Percentiles rank a stretch among this genome's conserved stretches.
Evolutionary conservation across 1,284 basidiomycete species (phyloP).

Genomic region (Moesziomyces aphidis): DNA sequence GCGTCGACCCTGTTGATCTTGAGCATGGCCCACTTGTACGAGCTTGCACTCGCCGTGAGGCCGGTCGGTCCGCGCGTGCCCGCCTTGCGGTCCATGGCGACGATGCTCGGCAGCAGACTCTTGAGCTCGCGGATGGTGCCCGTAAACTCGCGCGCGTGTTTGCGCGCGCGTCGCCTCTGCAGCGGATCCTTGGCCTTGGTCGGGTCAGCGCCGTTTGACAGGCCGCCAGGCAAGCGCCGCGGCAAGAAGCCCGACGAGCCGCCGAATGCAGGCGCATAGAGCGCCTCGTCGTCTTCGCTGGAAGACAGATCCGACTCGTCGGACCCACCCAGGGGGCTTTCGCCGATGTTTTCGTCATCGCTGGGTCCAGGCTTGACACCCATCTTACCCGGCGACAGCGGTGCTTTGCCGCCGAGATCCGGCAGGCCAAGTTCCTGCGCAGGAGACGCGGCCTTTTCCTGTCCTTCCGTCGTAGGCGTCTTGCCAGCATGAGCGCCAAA

Average conservation of each 20-base stretch:
- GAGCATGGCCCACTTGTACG: slow-evolving; percentile 44
- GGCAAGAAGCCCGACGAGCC: slow-evolving; percentile 46
- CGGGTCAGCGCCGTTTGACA: slow-evolving; percentile 41
- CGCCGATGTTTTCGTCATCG: slow-evolving; percentile 27
- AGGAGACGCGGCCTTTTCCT: slow-evolving; percentile 14
- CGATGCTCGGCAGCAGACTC: slow-evolving; percentile 53
- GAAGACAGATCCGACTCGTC: slow-evolving; percentile 34
- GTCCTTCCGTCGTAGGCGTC: slow-evolving; percentile 1
- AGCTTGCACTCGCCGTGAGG: slow-evolving; percentile 30
- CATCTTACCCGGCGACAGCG: slow-evolving; percentile 5
- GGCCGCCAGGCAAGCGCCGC: slow-evolving; percentile 41
- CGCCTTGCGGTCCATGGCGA: slow-evolving; percentile 49
- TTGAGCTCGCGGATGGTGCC: slow-evolving; percentile 59
- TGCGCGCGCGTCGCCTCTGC: slow-evolving; percentile 16
- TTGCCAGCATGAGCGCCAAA: slow-evolving; percentile 3
- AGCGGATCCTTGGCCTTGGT: slow-evolving; percentile 17
- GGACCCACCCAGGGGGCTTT: slow-evolving; percentile 25
- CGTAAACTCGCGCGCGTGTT: slow-evolving; percentile 53
- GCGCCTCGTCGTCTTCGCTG: slow-evolving; percentile 44
- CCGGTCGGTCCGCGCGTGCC: slow-evolving; percentile 16
- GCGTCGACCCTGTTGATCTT: slow-evolving; percentile 55
- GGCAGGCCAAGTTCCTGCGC: slow-evolving; percentile 11
- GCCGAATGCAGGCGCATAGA: slow-evolving; percentile 29
- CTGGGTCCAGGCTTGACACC: slow-evolving; percentile 24
- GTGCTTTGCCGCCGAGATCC: slow-evolving; percentile 3